phyloP scores from a whole-genome alignment of 495 filamentous ascomycete species.

The Trichoderma erinaceum region DNA sequence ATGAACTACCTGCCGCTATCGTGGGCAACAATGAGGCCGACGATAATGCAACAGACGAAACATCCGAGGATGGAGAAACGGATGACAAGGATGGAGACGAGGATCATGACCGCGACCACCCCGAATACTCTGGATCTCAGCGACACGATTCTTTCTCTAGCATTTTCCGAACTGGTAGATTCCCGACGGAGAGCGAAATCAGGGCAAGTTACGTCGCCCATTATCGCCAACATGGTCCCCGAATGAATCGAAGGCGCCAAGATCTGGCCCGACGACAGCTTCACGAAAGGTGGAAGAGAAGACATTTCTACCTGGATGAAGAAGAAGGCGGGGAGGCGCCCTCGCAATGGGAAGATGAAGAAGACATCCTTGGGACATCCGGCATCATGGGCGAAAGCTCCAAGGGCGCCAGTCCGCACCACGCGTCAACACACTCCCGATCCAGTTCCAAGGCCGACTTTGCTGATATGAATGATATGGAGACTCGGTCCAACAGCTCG shows the following conservation, averaged over 20 bases:
- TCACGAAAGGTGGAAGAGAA: constrained; percentile 64
- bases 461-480: constrained; percentile 64
- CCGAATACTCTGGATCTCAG: not conserved
- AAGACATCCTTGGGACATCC: constrained; percentile 45
- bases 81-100: constrained; percentile 22
- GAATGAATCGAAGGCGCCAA: constrained; percentile 24
- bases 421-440: constrained; percentile 58
- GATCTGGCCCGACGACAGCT: constrained; percentile 45
- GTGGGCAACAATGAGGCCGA: constrained; percentile 16
- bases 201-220: constrained; percentile 17
- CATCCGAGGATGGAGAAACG: constrained; percentile 11
- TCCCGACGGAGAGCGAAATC: constrained; percentile 27
- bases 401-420: constrained; percentile 37
- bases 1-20: constrained; percentile 5
- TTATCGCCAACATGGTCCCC: not conserved
- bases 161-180: constrained; percentile 18
- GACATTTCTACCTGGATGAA: constrained; percentile 75
- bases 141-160: constrained; percentile 2
- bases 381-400: constrained; percentile 34
- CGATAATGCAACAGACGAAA: constrained; percentile 10
- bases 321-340: constrained; percentile 65
- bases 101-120: constrained; percentile 24
- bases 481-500: constrained; percentile 69
- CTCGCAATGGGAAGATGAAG: constrained; percentile 58
- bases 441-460: constrained; percentile 84